Conservation (phyloP, 257 asterid species). For the Solanum arcanum region DNA sequence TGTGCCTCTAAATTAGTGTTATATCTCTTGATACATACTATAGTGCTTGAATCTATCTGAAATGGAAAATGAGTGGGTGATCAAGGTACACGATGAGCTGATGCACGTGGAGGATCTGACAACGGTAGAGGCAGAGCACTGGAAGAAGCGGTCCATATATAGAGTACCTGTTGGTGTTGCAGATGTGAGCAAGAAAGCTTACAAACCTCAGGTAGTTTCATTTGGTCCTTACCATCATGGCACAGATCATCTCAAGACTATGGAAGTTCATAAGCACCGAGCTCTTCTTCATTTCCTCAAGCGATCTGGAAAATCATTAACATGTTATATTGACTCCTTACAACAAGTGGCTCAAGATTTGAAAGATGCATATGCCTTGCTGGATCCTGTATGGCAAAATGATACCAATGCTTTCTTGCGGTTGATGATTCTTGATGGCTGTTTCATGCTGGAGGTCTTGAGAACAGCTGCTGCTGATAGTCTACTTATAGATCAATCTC, state of each 20-base stretch:
- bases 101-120: background rate
- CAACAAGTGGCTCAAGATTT: conserved; percentile 10
- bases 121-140: conserved; percentile 8
- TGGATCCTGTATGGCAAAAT: background rate
- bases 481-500: background rate
- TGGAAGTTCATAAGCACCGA: conserved; percentile 48
- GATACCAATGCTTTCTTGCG: background rate
- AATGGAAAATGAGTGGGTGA: conserved; percentile 15
- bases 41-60: background rate
- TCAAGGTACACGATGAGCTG: conserved; percentile 13
- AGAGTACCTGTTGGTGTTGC: conserved; percentile 16
- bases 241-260: background rate
- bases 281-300: conserved; percentile 30
- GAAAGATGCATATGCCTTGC: conserved; percentile 26
- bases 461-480: background rate
- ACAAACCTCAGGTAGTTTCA: conserved; percentile 34
- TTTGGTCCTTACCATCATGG: conserved; percentile 43
- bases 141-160: conserved; percentile 40
- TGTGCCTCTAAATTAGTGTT: background rate
- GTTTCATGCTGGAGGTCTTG: conserved; percentile 9
- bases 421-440: conserved; percentile 7
- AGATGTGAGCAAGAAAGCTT: conserved; percentile 10
- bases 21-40: background rate
- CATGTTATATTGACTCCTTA: conserved; percentile 3
- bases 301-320: conserved; percentile 12